Evolutionary conservation across 768 basidiomycete genomes (phyloP).

Genomic region (Asterophora lycoperdoides): DNA sequence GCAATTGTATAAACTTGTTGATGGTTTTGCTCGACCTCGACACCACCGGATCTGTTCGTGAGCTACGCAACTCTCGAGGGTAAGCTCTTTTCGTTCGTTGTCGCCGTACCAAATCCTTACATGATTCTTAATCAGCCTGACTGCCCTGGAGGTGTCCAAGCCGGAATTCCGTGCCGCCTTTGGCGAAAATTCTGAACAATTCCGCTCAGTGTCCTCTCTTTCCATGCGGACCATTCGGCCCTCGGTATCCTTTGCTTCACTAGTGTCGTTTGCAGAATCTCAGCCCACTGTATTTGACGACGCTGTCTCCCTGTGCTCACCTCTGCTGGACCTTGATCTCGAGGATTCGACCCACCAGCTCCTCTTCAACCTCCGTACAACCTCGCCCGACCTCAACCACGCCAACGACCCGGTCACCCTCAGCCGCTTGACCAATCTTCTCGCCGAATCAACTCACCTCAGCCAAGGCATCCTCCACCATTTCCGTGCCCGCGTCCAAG

Average conservation of each 20-base stretch:
- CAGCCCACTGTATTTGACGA: constrained; percentile 22
- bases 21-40: constrained; percentile 65
- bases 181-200: constrained; percentile 41
- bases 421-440: constrained; percentile 38
- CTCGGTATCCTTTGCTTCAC: constrained; percentile 43
- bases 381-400: constrained; percentile 40
- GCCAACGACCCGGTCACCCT: constrained; percentile 34
- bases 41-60: constrained; percentile 46
- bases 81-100: constrained; percentile 29
- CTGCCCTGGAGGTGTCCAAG: constrained; percentile 62
- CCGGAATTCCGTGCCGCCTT: constrained; percentile 65
- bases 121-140: constrained; percentile 45
- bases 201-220: constrained; percentile 49
- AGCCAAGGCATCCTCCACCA: constrained; percentile 43
- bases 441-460: constrained; percentile 46
- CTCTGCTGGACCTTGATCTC: constrained; percentile 39
- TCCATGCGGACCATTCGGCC: constrained; percentile 55
- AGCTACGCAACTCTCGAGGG: constrained; percentile 70
- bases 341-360: constrained; percentile 42
- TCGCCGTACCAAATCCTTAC: constrained; percentile 3
- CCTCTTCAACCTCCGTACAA: constrained; percentile 49
- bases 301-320: constrained; percentile 32
- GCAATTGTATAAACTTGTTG: constrained; percentile 59
- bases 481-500: constrained; percentile 51
- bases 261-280: constrained; percentile 43